Evolutionary conservation across 768 basidiomycete species (phyloP).

Genomic region (Boletus barrowsii): DNA sequence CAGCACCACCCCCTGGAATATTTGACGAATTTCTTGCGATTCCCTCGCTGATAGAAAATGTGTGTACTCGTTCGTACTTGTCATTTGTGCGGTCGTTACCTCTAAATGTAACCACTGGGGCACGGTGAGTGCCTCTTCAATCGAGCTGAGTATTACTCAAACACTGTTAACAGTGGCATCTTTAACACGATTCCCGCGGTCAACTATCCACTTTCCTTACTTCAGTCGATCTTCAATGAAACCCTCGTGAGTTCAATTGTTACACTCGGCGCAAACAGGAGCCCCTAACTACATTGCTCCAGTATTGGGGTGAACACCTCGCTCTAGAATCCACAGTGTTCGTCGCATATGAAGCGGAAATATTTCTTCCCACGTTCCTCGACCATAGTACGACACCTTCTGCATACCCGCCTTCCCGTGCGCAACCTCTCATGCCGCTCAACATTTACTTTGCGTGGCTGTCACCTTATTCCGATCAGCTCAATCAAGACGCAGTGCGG

Average conservation of each 20-base stretch:
- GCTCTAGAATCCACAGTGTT: background rate
- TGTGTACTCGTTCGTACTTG: slow-evolving; percentile 4
- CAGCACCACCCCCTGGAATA: slow-evolving; percentile 9
- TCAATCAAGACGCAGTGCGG: slow-evolving; percentile 35
- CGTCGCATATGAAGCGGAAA: slow-evolving; percentile 37
- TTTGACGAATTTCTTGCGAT: slow-evolving; percentile 26
- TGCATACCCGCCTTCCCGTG: slow-evolving; percentile 45
- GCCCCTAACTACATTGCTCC: background rate
- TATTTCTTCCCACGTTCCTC: slow-evolving; percentile 44
- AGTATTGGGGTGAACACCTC: slow-evolving; percentile 6
- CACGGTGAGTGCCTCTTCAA: background rate
- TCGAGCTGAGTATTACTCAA: background rate
- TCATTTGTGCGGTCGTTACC: slow-evolving; percentile 4
- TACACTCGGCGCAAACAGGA: background rate
- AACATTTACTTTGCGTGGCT: slow-evolving; percentile 39
- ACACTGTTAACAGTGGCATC: background rate
- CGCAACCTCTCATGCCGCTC: slow-evolving; percentile 36
- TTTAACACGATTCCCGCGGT: slow-evolving; percentile 1
- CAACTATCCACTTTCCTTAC: slow-evolving; percentile 4
- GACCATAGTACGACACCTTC: slow-evolving; percentile 34
- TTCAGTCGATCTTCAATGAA: slow-evolving; percentile 17
- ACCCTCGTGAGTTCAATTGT: slow-evolving; percentile 2
- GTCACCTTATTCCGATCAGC: background rate
- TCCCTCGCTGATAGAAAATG: background rate
- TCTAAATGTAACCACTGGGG: background rate